Evolutionary conservation across 345 rosid species (phyloP), one percentile per base, ranked within the genome.

Genomic region (Syzygium aqueum): DNA sequence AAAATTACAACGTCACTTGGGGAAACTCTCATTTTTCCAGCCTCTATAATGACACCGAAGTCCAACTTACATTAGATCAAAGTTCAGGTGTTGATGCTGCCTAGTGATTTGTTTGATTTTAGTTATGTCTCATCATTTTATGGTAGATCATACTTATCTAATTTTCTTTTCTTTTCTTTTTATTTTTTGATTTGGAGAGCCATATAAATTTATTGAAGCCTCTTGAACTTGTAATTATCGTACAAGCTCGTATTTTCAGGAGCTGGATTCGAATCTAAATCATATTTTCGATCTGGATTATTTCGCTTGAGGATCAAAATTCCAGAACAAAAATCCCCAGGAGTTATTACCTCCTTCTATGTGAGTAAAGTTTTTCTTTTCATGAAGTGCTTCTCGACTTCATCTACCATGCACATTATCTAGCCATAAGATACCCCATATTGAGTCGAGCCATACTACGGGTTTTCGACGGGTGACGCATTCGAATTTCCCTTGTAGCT

Each of bases 291-390:
- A 25, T 53, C 86, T 8, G 88, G 89, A 53, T 57, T 80, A 50
- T 82, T 89, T 84, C 84, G 65, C 50, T 65, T 87, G 49, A 82
- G 51, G 77, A 87, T 85, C 67, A 85, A 87, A 85, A 27, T 87
- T 40, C 89, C 88, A 33, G 56, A 25, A 3, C 67, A 82, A 21
- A 63, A 87, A 52, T 89, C 88, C 8, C 27, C 85, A 43, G 87
- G 91, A 33, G 78, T 85, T 46, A 43, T 89, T 49, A 83, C 89
- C 23, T 67, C 87, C 11, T 87, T 85, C 86, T 84, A 89, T 56
- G 91, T 89, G 77, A 85, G 85, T 15, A 13, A 13, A 87, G 17
- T n/a, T 57, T 87, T 87, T 40, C 84, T 61, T 86, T 51, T 86
- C 80, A 33, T 33, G 49, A 5, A 33, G 25, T 33, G 80, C 25